phyloP scores from a whole-genome alignment of 371 early-diverging fungal genomes.

The Umbelopsis sp. region DNA sequence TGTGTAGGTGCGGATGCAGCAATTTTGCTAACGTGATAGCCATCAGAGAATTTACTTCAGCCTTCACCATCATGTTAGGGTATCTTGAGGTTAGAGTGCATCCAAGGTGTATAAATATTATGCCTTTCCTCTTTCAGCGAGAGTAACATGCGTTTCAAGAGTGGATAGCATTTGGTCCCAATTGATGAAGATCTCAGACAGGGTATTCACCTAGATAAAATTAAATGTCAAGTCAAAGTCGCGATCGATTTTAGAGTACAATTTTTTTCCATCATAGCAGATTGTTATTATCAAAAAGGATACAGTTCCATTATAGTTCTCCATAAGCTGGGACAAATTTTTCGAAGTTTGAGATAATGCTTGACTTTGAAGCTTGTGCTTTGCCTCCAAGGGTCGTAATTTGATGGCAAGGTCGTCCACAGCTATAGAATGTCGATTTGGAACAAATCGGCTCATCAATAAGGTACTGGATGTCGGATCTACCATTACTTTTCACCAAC shows the following conservation, averaged over 20 bases:
- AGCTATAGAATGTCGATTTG: constrained; percentile 25
- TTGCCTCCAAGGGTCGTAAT: constrained; percentile 50
- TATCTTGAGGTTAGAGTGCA: constrained; percentile 5
- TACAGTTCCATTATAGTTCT: constrained; percentile 59
- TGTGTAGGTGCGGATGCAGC: no score
- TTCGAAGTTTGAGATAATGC: constrained; percentile 46
- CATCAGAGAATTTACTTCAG: background rate
- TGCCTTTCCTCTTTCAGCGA: constrained; percentile 45
- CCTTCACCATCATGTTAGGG: constrained; percentile 16
- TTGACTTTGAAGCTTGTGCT: constrained; percentile 52
- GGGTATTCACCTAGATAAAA: constrained; percentile 51
- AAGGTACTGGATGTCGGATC: no score
- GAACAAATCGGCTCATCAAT: no score
- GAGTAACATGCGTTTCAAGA: constrained; percentile 56
- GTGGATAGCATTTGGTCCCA: constrained; percentile 64
- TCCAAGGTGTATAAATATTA: background rate
- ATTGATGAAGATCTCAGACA: constrained; percentile 66
- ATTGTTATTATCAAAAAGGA: constrained; percentile 17
- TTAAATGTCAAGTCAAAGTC: background rate
- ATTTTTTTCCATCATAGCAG: no score
- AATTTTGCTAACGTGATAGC: no score
- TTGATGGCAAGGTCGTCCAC: constrained; percentile 51
- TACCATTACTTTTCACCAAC: constrained; percentile 21
- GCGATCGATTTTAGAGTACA: no score
- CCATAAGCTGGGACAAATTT: constrained; percentile 49